Conservation (phyloP, 2,329 filamentous ascomycete species). For the Juglanconis sp. region DNA sequence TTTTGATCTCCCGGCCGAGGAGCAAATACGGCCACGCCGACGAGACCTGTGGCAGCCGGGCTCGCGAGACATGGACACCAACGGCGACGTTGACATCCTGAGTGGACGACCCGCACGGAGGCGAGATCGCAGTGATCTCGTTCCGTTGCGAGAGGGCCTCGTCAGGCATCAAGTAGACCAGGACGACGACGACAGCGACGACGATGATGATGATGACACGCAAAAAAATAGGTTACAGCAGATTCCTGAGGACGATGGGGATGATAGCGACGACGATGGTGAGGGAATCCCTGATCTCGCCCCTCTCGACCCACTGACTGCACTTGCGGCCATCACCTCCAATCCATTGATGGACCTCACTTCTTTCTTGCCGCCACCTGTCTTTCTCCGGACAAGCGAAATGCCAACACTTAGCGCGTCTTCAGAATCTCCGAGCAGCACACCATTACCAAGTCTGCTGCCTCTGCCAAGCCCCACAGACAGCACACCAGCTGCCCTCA, state of each 20-base stretch:
- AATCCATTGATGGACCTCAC: not conserved
- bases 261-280: not conserved
- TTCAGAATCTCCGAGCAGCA: not conserved
- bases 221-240: not conserved
- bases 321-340: not conserved
- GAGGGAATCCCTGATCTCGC: not conserved
- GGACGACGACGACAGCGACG: conserved; percentile 3
- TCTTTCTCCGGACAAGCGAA: not conserved
- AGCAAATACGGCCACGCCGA: not conserved
- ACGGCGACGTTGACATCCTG: not conserved
- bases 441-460: not conserved
- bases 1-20: conserved; percentile 3
- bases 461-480: conserved; percentile 5
- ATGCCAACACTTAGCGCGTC: not conserved
- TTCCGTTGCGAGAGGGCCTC: conserved; percentile 6
- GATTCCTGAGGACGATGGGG: not conserved
- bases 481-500: not conserved
- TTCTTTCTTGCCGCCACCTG: not conserved
- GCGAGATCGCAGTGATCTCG: not conserved
- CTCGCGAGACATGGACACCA: not conserved
- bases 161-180: conserved; percentile 5
- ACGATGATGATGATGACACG: not conserved
- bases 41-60: conserved; percentile 1
- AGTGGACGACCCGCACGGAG: not conserved
- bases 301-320: not conserved